Conservation (phyloP, 2,329 filamentous ascomycete genomes). For the Aureobasidium sp. region DNA sequence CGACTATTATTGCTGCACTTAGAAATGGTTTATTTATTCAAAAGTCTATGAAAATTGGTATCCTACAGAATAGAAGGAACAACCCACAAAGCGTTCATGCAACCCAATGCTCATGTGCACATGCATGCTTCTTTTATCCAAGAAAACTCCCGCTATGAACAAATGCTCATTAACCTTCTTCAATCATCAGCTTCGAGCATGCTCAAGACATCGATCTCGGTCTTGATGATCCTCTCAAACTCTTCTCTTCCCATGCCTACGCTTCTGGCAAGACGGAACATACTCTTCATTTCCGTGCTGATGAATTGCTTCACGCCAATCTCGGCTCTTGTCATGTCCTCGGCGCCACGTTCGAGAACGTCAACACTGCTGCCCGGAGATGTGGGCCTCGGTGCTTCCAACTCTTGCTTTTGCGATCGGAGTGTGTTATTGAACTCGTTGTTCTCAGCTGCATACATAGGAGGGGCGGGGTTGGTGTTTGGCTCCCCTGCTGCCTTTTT, state of each 20-base stretch:
- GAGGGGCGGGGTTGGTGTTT: constrained; percentile 7
- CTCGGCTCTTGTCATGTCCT: constrained; percentile 49
- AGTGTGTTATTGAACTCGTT: background rate
- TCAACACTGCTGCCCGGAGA: constrained; percentile 44
- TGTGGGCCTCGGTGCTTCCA: constrained; percentile 49
- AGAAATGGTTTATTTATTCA: background rate
- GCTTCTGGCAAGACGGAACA: constrained; percentile 61
- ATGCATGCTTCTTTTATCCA: background rate
- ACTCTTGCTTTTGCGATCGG: constrained; percentile 25
- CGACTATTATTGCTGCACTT: background rate
- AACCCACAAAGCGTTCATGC: background rate
- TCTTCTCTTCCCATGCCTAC: constrained; percentile 67
- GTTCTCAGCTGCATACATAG: background rate
- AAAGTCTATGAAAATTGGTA: background rate
- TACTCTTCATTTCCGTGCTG: constrained; percentile 65
- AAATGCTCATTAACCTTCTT: background rate
- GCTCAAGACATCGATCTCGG: constrained; percentile 61
- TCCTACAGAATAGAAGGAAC: background rate
- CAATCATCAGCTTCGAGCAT: constrained; percentile 55
- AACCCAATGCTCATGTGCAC: background rate
- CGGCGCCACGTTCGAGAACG: constrained; percentile 38
- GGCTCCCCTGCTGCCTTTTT: background rate
- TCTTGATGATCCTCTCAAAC: constrained; percentile 63
- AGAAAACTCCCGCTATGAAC: background rate
- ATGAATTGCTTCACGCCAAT: constrained; percentile 73